Base-by-base conservation (phyloP, 2,329 filamentous ascomycete genomes). In the Elsinoe arachidis region DNA sequence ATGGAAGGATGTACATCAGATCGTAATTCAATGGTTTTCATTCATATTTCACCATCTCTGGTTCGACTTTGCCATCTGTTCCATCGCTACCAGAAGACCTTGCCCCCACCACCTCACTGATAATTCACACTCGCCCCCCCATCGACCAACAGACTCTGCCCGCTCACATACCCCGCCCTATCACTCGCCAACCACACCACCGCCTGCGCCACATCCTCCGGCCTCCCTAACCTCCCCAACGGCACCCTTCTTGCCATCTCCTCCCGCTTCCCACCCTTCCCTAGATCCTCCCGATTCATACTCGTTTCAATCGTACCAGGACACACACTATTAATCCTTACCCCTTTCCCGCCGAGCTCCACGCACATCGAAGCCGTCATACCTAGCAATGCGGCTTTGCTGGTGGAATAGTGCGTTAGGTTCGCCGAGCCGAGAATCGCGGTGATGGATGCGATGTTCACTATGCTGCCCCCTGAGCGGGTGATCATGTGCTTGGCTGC, bases 181-280 rank as follows among this genome's bases (percentile, higher is more conserved):
- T 56, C 54, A 21, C 54, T 56, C 39, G 54, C 38, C 23, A 56
- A 46, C 38, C 44, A 56, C n/a, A 56, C 54, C 17, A 56, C 54
- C 14, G 54, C 38, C 17, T 47, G 37, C 14, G 54, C 54, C 10
- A 56, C 21, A 37, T 56, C 54, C 33, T 56, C 54, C 5, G 54
- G 54, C 11, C 21, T 23, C 12, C 54, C 54, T 10, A 56, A 21
- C n/a, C 54, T 5, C 15, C 37, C 38, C 23, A 47, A n/a, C 11
- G 54, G 54, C 26, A 56, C 39, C 23, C 54, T 4, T 7, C 15
- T 15, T n/a, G 39, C 54, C 54, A 56, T 56, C 26, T 34, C 39
- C n/a, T 7, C 38, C 43, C 43, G 35, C 17, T 34, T 41, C 10
- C 38, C 39, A 19, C 39, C 43, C 6, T 17, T 21, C 4, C 33